These are phyloP conservation scores for Collybia sp. DNA, from an alignment of 768 basidiomycete genomes.

Conservation along the genomic window DNA sequence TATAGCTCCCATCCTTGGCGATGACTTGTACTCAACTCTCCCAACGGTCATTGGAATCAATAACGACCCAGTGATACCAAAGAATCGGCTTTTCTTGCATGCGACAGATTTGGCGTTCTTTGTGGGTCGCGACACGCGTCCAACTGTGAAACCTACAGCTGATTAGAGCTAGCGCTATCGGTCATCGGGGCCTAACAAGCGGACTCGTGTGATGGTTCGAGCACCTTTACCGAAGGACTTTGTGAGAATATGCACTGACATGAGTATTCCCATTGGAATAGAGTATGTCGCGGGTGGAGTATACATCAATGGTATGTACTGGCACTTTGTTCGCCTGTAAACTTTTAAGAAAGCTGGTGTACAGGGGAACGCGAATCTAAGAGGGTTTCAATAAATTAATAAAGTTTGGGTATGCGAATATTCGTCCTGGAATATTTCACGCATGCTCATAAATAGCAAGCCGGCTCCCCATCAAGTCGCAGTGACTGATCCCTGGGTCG, in stretches of 20 bases:
- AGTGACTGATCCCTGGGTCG: constrained; percentile 10
- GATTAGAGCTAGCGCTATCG: constrained; percentile 39
- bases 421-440: background rate
- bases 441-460: background rate
- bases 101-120: constrained; percentile 52
- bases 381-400: constrained; percentile 4
- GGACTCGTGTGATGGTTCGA: constrained; percentile 45
- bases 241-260: constrained; percentile 39
- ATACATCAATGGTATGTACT: constrained; percentile 33
- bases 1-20: constrained; percentile 65
- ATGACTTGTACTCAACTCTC: constrained; percentile 43
- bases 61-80: constrained; percentile 24
- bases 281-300: constrained; percentile 39
- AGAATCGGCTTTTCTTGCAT: constrained; percentile 56
- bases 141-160: too few relatives aligned
- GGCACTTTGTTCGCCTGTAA: too few relatives aligned
- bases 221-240: constrained; percentile 61
- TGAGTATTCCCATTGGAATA: constrained; percentile 34
- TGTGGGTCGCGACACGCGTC: constrained; percentile 29
- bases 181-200: constrained; percentile 36
- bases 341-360: too few relatives aligned
- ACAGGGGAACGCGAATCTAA: too few relatives aligned
- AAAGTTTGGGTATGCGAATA: constrained; percentile 1
- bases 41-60: constrained; percentile 19
- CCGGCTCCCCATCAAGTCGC: constrained; percentile 1